These are phyloP conservation scores for Parastagonospora nodorum DNA, from an alignment of 2,329 filamentous ascomycete genomes.

Conservation along the genomic window DNA sequence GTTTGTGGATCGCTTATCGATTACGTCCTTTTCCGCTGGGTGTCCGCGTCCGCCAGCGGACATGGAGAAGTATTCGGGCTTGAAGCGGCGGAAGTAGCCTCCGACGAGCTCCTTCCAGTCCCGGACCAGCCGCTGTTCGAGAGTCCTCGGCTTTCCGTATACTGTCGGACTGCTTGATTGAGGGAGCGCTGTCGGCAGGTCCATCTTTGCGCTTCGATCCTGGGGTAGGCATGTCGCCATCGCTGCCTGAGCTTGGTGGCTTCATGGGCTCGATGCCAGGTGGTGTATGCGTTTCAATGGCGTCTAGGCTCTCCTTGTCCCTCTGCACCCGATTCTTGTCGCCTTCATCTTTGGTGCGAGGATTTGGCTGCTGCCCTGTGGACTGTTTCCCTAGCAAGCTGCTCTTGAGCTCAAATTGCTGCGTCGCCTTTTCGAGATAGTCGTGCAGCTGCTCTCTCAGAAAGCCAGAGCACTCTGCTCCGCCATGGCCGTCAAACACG, in stretches of 20 bases:
- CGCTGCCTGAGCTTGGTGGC: slow-evolving; percentile 33
- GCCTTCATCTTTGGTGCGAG: slow-evolving; percentile 26
- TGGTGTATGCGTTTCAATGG: slow-evolving; percentile 56
- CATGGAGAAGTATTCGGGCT: slow-evolving; percentile 74
- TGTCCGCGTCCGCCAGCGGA: slow-evolving; percentile 45
- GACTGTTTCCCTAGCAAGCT: slow-evolving; percentile 59
- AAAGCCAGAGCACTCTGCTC: slow-evolving; percentile 85
- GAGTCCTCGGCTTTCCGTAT: slow-evolving; percentile 65
- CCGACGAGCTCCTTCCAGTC: slow-evolving; percentile 86
- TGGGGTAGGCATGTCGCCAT: slow-evolving; percentile 28
- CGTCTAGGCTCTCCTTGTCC: slow-evolving; percentile 48
- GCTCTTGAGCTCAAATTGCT: slow-evolving; percentile 76
- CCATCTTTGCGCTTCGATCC: slow-evolving; percentile 28
- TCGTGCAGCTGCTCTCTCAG: slow-evolving; percentile 81
- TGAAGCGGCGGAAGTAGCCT: slow-evolving; percentile 92
- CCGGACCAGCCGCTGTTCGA: slow-evolving; percentile 73
- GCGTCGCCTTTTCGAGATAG: slow-evolving; percentile 83
- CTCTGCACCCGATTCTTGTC: slow-evolving; percentile 30
- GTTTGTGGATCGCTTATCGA: slow-evolving; percentile 28
- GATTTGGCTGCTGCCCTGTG: slow-evolving; percentile 24
- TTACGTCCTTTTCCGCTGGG: slow-evolving; percentile 38
- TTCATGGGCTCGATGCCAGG: slow-evolving; percentile 48
- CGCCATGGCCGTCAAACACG: slow-evolving; percentile 95
- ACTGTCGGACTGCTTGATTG: slow-evolving; percentile 51
- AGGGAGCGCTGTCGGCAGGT: slow-evolving; percentile 29